These are phyloP conservation scores for Citrullus colocynthis DNA, from an alignment of 306 rosid species.

Conservation along the genomic window DNA sequence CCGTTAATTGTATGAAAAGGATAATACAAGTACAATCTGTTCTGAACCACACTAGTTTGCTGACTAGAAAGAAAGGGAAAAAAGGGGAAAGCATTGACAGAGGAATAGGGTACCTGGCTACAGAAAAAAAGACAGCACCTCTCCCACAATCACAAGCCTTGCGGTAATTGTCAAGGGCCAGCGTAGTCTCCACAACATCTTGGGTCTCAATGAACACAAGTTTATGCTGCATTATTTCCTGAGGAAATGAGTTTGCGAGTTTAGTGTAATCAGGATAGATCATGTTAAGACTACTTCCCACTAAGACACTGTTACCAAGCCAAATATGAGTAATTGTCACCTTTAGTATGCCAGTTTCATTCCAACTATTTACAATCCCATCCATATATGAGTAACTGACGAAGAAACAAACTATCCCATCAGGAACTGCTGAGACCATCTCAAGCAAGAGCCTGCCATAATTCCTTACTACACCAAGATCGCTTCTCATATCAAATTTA, in stretches of 20 bases:
- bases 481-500: conserved; percentile 97
- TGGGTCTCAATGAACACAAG: conserved; percentile 91
- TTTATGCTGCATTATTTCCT: conserved; percentile 98
- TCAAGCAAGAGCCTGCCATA: conserved; percentile 90
- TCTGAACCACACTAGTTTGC: background rate
- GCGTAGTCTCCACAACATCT: conserved; percentile 90
- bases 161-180: conserved; percentile 93
- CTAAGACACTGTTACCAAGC: conserved; percentile 2
- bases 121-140: conserved; percentile 93
- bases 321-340: conserved; percentile 19
- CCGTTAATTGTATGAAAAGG: background rate
- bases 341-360: conserved; percentile 83
- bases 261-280: background rate
- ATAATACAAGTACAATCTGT: background rate
- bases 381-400: conserved; percentile 97
- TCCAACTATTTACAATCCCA: conserved; percentile 88
- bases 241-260: conserved; percentile 6
- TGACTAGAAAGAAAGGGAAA: background rate
- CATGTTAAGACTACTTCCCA: background rate
- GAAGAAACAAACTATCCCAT: conserved; percentile 85
- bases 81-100: background rate
- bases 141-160: conserved; percentile 98
- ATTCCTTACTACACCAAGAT: conserved; percentile 86
- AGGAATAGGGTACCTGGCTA: conserved; percentile 52
- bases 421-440: conserved; percentile 96